phyloP scores from a whole-genome alignment of 345 rosid genomes.

The Salix udensis region DNA sequence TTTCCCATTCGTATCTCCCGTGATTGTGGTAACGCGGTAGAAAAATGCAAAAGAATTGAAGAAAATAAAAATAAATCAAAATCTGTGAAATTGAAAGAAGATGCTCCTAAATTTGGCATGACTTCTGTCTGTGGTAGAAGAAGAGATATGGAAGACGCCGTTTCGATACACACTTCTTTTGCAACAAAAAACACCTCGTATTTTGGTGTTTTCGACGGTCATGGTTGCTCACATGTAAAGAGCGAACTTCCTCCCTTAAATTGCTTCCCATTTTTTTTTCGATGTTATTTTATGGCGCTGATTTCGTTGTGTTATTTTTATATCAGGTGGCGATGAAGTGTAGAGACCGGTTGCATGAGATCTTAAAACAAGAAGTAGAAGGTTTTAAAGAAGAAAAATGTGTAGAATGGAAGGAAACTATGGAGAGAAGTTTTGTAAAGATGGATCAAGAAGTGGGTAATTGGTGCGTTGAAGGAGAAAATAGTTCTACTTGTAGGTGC shows the following conservation, averaged over 20 bases:
- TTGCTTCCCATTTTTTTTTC: neutral
- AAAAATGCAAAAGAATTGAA: constrained; percentile 4
- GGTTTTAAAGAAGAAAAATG: neutral
- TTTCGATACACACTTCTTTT: constrained; percentile 50
- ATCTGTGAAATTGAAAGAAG: constrained; percentile 6
- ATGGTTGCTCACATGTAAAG: constrained; percentile 95
- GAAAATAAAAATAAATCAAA: neutral
- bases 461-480: constrained; percentile 17
- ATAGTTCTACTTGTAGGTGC: constrained; percentile 47
- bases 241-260: too few relatives aligned
- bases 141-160: constrained; percentile 95
- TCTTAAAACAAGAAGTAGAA: constrained; percentile 46
- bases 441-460: constrained; percentile 65
- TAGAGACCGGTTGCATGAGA: constrained; percentile 56
- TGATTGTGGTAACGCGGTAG: constrained; percentile 19
- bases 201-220: constrained; percentile 90
- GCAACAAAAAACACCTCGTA: constrained; percentile 22
- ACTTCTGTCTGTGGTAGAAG: constrained; percentile 91
- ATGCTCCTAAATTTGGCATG: constrained; percentile 54
- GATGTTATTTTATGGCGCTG: neutral
- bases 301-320: neutral
- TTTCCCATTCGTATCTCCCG: neutral
- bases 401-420: constrained; percentile 53
- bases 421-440: constrained; percentile 48
- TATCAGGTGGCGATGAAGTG: constrained; percentile 64